phyloP scores from a whole-genome alignment of 169 alveolate species.

The Eimeria tenella region DNA sequence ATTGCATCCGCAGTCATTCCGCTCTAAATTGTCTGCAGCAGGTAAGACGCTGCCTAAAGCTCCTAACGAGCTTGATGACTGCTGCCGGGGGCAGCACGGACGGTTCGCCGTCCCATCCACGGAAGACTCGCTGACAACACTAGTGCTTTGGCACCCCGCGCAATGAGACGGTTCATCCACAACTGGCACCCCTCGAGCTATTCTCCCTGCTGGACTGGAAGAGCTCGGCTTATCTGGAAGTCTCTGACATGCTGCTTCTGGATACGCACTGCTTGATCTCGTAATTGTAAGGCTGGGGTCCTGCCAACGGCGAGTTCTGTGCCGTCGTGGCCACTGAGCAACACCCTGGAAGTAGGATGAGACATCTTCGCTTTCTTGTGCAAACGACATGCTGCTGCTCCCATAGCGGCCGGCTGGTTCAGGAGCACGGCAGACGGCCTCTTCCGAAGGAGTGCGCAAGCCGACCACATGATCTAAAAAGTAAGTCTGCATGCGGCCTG shows the following conservation, averaged over 20 bases:
- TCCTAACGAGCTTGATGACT: slow-evolving; percentile 45
- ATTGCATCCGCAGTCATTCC: slow-evolving; percentile 38
- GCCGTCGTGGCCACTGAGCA: slow-evolving; percentile 66
- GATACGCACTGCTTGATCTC: not conserved
- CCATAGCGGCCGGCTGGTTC: slow-evolving; percentile 50
- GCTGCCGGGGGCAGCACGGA: slow-evolving; percentile 11
- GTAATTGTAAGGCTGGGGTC: slow-evolving; percentile 30
- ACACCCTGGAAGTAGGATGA: slow-evolving; percentile 34
- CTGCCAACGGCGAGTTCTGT: slow-evolving; percentile 37
- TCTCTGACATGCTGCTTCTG: not conserved
- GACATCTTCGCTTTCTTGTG: slow-evolving; percentile 54
- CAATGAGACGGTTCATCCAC: slow-evolving; percentile 53
- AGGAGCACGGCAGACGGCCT: slow-evolving; percentile 36
- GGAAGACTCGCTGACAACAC: slow-evolving; percentile 59
- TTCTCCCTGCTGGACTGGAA: not conserved
- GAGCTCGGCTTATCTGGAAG: not conserved
- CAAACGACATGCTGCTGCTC: slow-evolving; percentile 30
- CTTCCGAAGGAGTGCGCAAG: slow-evolving; percentile 65
- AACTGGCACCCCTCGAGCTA: slow-evolving; percentile 37
- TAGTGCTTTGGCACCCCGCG: slow-evolving; percentile 43
- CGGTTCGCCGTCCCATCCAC: slow-evolving; percentile 32
- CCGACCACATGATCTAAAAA: slow-evolving; percentile 68
- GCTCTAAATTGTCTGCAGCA: not conserved
- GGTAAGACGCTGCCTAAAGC: slow-evolving; percentile 3
- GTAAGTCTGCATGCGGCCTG: slow-evolving; percentile 71